Base-by-base conservation (phyloP, 176 grass and related monocot species). In the Raddia distichophylla region DNA sequence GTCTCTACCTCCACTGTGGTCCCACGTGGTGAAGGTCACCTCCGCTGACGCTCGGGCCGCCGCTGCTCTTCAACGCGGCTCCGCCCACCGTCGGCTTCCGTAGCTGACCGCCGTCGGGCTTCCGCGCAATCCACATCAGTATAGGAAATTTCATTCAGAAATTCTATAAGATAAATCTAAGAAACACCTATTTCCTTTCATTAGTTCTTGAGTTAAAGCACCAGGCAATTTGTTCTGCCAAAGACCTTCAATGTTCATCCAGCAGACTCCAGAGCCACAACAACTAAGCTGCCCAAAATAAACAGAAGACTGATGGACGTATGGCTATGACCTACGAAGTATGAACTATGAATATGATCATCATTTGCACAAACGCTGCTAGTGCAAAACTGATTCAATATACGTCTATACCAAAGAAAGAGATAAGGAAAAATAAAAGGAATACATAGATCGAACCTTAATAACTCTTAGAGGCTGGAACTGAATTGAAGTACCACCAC, bases 151-250 rank as follows among this genome's bases (percentile, higher is more conserved):
- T n/a, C n/a, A n/a, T n/a, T n/a, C n/a, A n/a, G n/a, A n/a, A n/a
- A n/a, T n/a, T n/a, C n/a, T n/a, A n/a, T n/a, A n/a, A n/a, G n/a
- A n/a, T n/a, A n/a, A n/a, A n/a, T n/a, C n/a, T n/a, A n/a, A n/a
- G n/a, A n/a, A n/a, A n/a, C n/a, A n/a, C n/a, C 27, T 27, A 68
- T 40, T 8, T 14, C 53, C 18, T 78, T 6, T 55, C 14, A 65
- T 35, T 47, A 67, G 1, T 50, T n/a, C 11, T 10, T 15, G 4
- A n/a, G n/a, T n/a, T n/a, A n/a, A 80, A 86, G 72, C 64, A 71
- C 79, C 56, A 10, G 3, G 20, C 34, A 60, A 44, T 62, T 33
- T 69, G 14, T 71, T 12, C 7, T 64, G 13, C 57, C 57, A 58
- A 58, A 55, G 1, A 5, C 46, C 42, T 7, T 46, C 17, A 35